Percentiles rank a stretch among this genome's conserved stretches.
phyloP scores from a whole-genome alignment of 2,329 filamentous ascomycete genomes.

The Exophiala bonariae region DNA sequence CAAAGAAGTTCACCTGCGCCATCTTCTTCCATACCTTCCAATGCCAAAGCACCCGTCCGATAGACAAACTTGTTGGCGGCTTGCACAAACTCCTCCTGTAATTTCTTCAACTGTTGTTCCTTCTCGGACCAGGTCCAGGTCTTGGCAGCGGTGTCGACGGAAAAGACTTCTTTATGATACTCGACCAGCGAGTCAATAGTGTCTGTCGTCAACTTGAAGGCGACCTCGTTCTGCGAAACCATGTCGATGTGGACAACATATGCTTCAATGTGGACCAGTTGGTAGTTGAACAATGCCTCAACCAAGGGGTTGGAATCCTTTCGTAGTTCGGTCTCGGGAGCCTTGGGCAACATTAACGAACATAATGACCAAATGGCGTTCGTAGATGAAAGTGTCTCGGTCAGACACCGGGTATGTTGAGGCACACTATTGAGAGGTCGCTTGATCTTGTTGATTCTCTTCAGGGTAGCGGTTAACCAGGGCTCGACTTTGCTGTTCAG shows the following conservation, averaged over 20 bases:
- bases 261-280: conserved; percentile 89
- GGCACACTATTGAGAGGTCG: conserved; percentile 94
- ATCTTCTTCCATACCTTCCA: conserved; percentile 96
- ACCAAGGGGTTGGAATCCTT: conserved; percentile 79
- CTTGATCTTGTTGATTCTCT: conserved; percentile 95
- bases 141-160: conserved; percentile 80
- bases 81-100: conserved; percentile 95
- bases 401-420: conserved; percentile 93
- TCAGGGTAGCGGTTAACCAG: conserved; percentile 90
- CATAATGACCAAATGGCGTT: conserved; percentile 94
- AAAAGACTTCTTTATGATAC: conserved; percentile 95
- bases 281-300: conserved; percentile 88
- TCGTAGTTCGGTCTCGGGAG: conserved; percentile 79
- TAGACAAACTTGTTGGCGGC: conserved; percentile 97
- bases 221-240: conserved; percentile 95
- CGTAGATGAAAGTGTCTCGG: conserved; percentile 84
- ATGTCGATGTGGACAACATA: conserved; percentile 99
- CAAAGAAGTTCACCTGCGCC: conserved; percentile 90
- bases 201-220: conserved; percentile 94
- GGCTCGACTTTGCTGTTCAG: conserved; percentile 88
- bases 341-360: conserved; percentile 89
- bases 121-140: conserved; percentile 97
- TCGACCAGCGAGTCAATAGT: conserved; percentile 91
- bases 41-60: conserved; percentile 79
- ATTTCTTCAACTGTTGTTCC: conserved; percentile 92